Evolutionary conservation across 2,329 filamentous ascomycete species (phyloP).

Genomic region (Calonectria henricotiae): DNA sequence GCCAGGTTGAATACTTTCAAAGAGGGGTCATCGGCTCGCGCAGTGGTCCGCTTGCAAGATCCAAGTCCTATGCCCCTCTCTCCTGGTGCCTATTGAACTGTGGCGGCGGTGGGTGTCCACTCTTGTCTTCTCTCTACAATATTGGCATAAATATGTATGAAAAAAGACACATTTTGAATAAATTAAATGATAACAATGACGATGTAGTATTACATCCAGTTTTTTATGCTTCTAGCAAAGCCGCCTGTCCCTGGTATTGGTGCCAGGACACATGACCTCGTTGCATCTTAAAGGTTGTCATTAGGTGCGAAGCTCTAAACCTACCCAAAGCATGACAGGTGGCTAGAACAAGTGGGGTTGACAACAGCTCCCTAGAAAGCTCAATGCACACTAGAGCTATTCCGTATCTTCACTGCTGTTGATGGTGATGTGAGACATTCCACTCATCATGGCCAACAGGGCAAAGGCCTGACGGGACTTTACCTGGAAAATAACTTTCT

Average conservation of each 20-base stretch:
- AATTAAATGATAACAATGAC: neutral
- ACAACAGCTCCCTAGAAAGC: conserved; percentile 2
- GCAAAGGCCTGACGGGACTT: neutral
- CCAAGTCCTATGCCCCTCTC: neutral
- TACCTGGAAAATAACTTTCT: too few species aligned
- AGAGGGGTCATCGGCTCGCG: conserved; percentile 1
- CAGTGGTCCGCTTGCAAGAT: neutral
- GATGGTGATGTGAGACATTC: neutral
- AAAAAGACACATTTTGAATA: neutral
- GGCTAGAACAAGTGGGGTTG: conserved; percentile 20
- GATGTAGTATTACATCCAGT: too few species aligned
- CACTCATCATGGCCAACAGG: neutral
- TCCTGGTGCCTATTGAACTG: neutral
- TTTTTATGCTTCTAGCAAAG: neutral
- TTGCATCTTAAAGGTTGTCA: conserved; percentile 16
- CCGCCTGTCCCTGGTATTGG: neutral
- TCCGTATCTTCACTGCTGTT: neutral
- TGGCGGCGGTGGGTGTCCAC: neutral
- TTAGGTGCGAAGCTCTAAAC: conserved; percentile 10
- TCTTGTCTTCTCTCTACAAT: neutral
- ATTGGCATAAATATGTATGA: neutral
- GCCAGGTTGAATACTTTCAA: conserved; percentile 5
- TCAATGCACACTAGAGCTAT: conserved; percentile 16
- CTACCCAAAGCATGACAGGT: conserved; percentile 6
- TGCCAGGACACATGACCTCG: neutral